Conservation (phyloP, 805 yeast species). For the Spencermartinsiella europaea region DNA sequence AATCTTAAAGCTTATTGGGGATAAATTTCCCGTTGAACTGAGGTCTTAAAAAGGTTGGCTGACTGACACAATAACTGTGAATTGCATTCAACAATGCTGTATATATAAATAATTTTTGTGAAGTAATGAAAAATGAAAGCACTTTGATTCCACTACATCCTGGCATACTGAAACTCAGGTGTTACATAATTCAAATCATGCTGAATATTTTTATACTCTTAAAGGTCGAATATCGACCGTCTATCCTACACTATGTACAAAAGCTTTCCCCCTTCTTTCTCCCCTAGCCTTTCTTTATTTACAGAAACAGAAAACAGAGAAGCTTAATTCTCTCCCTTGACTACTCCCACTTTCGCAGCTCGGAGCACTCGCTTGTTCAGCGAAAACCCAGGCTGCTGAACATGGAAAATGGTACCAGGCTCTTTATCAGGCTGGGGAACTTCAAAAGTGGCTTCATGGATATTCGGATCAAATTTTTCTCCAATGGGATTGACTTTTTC, state of each 20-base stretch:
- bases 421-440: conserved; percentile 80
- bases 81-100: too few relatives aligned
- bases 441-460: conserved; percentile 90
- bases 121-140: too few relatives aligned
- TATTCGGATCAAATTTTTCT: conserved; percentile 82
- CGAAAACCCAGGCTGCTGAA: conserved; percentile 85
- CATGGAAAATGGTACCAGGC: conserved; percentile 89
- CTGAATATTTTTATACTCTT: neutral
- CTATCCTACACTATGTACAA: neutral
- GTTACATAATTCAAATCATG: neutral
- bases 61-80: too few relatives aligned
- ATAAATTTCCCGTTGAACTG: conserved; percentile 52
- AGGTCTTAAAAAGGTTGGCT: conserved; percentile 32
- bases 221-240: too few relatives aligned
- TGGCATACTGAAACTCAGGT: too few relatives aligned
- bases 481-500: conserved; percentile 77
- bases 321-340: conserved; percentile 45
- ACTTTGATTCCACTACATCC: conserved; percentile 4
- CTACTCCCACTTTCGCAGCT: conserved; percentile 95
- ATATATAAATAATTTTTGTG: neutral
- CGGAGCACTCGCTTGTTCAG: conserved; percentile 83
- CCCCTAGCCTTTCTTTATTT: too few relatives aligned
- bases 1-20: conserved; percentile 54
- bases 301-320: neutral
- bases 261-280: too few relatives aligned